Evolutionary conservation across 169 alveolate species (phyloP), one percentile per base, ranked within the genome.

Genomic region (Miamiensis avidus): DNA sequence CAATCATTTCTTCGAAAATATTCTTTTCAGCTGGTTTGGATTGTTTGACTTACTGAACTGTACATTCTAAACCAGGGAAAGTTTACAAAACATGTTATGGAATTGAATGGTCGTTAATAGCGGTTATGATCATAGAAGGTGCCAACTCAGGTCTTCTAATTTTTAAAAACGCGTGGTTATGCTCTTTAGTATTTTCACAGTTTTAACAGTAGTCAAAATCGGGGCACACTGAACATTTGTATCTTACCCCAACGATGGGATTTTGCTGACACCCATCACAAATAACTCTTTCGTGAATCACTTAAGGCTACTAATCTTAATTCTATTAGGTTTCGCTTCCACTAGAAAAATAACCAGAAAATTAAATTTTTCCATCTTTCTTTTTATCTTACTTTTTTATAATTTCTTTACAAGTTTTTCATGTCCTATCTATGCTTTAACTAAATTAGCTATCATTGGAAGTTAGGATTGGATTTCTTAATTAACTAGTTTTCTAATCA

Each of bases 141-240:
- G 84, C 77, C 31, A 49, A 49, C 0, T 79, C 84, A 4, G 84
- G 84, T 26, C 64, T 79, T 79, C 64, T 79, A 20, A 79, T 79
- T 64, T 79, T 79, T n/a, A 79, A 29, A 72, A 79, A 79, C 34
- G 77, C 76, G 33, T 82, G 81, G 69, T 86, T 75, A 32, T 86
- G 90, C 25, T 64, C 30, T 1, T 69, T 72, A 64, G 75, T 86
- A 30, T 75, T 87, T 65, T 90, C 90, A 75, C 98, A 96, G 1
- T 91, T 87, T 73, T 92, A 96, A 85, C 98, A 96, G 73, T 82
- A 91, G 34, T 96, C 98, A 83, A 88, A 93, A 88, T 96, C 92
- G 0, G 84, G 81, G 77, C 97, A 94, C 0, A 86, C 91, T 29
- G 91, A 87, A 82, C 98, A 96, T 81, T 96, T 91, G 82, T 87